Conservation (phyloP, 2,329 filamentous ascomycete genomes). For the Talaromyces sp. region DNA sequence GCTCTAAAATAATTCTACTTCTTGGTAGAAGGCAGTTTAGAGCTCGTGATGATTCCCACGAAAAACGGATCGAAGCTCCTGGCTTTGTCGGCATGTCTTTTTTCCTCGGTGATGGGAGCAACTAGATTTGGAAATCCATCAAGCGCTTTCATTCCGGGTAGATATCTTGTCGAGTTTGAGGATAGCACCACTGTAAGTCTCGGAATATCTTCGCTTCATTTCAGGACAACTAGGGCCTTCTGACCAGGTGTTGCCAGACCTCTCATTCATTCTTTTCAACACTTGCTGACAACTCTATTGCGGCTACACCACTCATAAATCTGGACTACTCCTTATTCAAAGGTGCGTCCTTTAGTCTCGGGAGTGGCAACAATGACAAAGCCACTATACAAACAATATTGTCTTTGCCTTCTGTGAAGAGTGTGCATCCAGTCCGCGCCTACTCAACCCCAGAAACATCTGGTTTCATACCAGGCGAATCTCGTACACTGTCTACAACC, state of each 20-base stretch:
- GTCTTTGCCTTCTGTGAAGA: constrained; percentile 14
- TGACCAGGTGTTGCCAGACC: neutral
- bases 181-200: constrained; percentile 1
- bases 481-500: neutral
- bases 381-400: constrained; percentile 3
- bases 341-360: constrained; percentile 8
- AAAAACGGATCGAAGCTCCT: neutral
- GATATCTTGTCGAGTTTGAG: constrained; percentile 12
- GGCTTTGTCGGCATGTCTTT: constrained; percentile 3
- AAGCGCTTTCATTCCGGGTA: constrained; percentile 2
- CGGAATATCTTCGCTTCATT: neutral
- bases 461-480: neutral
- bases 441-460: neutral
- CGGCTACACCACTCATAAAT: constrained; percentile 8
- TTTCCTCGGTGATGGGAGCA: constrained; percentile 1
- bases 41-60: neutral
- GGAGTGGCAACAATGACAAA: neutral
- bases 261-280: constrained; percentile 13
- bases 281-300: constrained; percentile 11
- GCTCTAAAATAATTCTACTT: neutral
- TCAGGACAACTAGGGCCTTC: neutral
- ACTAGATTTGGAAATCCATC: neutral
- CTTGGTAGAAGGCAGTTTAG: neutral
- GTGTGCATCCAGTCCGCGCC: constrained; percentile 1
- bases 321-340: constrained; percentile 12